Evolutionary conservation across 129 eudicot species (phyloP).

Genomic region (Smallanthus sonchifolius): DNA sequence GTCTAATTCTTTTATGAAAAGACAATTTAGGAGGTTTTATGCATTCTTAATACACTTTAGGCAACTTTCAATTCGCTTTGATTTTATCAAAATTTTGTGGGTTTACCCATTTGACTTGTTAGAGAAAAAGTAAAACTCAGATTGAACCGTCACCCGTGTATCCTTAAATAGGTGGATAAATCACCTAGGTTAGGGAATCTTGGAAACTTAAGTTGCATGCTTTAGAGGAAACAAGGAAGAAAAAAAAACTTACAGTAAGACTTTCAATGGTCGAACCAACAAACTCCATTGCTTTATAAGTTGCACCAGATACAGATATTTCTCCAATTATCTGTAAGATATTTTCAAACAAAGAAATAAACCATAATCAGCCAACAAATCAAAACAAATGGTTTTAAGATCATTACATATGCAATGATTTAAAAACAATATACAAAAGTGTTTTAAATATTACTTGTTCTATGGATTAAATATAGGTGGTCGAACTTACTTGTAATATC

Average conservation of each 20-base stretch:
- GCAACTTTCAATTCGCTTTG: background rate
- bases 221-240: background rate
- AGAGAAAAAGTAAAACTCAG: background rate
- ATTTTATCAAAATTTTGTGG: background rate
- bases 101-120: background rate
- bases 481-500: constrained; percentile 74
- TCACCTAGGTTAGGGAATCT: background rate
- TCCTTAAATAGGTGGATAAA: background rate
- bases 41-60: background rate
- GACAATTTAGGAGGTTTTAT: background rate
- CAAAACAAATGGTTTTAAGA: background rate
- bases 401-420: background rate
- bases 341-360: background rate
- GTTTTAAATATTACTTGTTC: background rate
- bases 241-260: constrained; percentile 61
- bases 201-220: background rate
- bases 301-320: constrained; percentile 97
- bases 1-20: background rate
- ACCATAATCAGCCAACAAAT: constrained; percentile 2
- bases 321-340: constrained; percentile 85
- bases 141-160: background rate
- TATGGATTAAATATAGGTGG: background rate
- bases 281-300: constrained; percentile 97
- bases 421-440: background rate
- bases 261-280: constrained; percentile 88